A percentile compares a stretch with the other conserved stretches of the same genome.
Conservation (phyloP, 768 basidiomycete genomes). For the Xerocomellus dryophilus region DNA sequence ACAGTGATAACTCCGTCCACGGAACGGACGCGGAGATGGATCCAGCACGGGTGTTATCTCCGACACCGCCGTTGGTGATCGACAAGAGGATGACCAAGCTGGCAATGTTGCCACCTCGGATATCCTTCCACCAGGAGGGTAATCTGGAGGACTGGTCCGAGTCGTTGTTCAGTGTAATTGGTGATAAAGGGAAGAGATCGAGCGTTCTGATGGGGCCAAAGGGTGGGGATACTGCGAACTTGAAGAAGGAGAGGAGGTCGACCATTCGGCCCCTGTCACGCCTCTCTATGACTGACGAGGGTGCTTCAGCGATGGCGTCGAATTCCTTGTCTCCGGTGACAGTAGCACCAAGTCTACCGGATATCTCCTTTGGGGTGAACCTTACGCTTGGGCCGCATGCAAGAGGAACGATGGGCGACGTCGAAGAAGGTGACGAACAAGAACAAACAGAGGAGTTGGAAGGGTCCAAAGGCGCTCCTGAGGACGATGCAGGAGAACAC, state of each 20-base stretch:
- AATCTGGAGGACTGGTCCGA: slow-evolving; percentile 56
- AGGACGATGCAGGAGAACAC: slow-evolving; percentile 1
- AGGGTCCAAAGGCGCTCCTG: neutral
- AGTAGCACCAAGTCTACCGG: slow-evolving; percentile 10
- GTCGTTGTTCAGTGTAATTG: slow-evolving; percentile 52
- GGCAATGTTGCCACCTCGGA: slow-evolving; percentile 44
- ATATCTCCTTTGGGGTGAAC: slow-evolving; percentile 20
- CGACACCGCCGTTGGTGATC: slow-evolving; percentile 34
- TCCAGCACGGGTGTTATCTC: slow-evolving; percentile 10
- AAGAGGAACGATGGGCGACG: neutral
- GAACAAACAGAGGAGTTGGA: neutral
- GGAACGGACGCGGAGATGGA: slow-evolving; percentile 8
- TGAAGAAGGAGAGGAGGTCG: slow-evolving; percentile 17
- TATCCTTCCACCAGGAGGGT: slow-evolving; percentile 50
- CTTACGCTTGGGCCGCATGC: slow-evolving; percentile 17
- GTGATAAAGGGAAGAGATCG: slow-evolving; percentile 23
- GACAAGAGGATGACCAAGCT: slow-evolving; percentile 22
- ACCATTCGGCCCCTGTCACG: slow-evolving; percentile 16
- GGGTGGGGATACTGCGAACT: neutral
- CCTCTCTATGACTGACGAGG: neutral
- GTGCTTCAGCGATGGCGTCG: neutral
- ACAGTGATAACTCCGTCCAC: slow-evolving; percentile 4
- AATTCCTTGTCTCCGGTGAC: slow-evolving; percentile 2
- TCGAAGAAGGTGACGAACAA: slow-evolving; percentile 16
- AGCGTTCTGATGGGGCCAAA: slow-evolving; percentile 2